Conservation (phyloP, 1,284 basidiomycete species). For the Trametes polyzona region DNA sequence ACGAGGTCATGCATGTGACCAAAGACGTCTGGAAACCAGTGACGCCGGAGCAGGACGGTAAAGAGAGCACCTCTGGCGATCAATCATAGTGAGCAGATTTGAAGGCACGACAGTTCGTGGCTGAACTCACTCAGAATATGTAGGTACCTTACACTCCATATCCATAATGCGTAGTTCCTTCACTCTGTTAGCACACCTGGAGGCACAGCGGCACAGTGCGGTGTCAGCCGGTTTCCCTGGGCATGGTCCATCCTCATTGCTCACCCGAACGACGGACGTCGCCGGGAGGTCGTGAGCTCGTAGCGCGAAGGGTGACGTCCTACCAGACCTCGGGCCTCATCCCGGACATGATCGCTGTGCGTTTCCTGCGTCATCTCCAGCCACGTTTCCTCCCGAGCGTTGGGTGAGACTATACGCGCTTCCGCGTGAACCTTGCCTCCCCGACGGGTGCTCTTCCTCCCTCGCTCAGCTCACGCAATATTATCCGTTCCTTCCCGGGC, state of each 20-base stretch:
- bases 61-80: neutral
- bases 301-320: too few relatives aligned
- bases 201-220: too few relatives aligned
- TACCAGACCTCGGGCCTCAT: too few relatives aligned
- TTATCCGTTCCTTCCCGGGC: conserved; percentile 11
- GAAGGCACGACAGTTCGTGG: neutral
- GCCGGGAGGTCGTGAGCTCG: too few relatives aligned
- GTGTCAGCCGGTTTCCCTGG: neutral
- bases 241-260: neutral
- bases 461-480: neutral
- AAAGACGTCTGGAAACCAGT: conserved; percentile 82
- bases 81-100: conserved; percentile 3
- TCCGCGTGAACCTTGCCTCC: neutral
- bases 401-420: too few relatives aligned
- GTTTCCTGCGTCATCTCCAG: too few relatives aligned
- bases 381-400: too few relatives aligned
- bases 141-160: neutral
- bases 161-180: neutral
- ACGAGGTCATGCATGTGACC: conserved; percentile 90
- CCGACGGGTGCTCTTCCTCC: neutral
- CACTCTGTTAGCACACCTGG: too few relatives aligned
- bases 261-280: neutral
- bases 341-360: too few relatives aligned
- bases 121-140: neutral
- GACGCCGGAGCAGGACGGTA: conserved; percentile 23